Evolutionary conservation across 192 early-diverging fungal genomes (phyloP), one percentile per base, ranked within the genome.

Genomic region (Bifiguratus adelaidae): DNA sequence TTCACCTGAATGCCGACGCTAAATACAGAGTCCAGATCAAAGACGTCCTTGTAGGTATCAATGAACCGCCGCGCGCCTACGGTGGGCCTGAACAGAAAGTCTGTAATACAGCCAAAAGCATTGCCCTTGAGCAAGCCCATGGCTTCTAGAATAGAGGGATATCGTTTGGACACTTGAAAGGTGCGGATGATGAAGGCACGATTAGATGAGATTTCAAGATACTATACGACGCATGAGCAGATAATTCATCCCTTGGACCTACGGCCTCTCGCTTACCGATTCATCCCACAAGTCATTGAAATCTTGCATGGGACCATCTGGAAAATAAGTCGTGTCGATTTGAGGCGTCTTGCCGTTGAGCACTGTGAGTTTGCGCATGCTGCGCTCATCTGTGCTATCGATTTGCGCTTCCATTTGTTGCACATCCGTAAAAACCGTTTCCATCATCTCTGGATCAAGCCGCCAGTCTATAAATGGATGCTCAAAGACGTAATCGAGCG

Each of bases 401-500:
- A n/a, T n/a, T n/a, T n/a, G n/a, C n/a, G n/a, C n/a, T n/a, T n/a
- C n/a, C n/a, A n/a, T n/a, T n/a, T n/a, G n/a, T n/a, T n/a, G n/a
- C n/a, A n/a, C n/a, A n/a, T n/a, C n/a, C 1, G 7, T 28, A 30
- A 65, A 65, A 2, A 65, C 9, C 5, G 21, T 2, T 21, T 38
- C 38, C 30, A 65, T 53, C 19, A 47, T 47, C 6, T 20, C 20
- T n/a, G 50, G 55, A 24, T 58, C 48, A 40, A 58, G 53, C 12
- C 47, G 44, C 67, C 67, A 70, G 27, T 70, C 52, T 15, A 70
- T 52, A 45, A 53, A 41, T 13, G 67, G 67, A 36, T 52, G 43
- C 30, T 61, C 59, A 41, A 60, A 70, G 27, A 70, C 30, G 21
- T 45, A 16, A 18, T 70, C 63, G 29, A 70, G 34, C 20, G 67